Conservation (phyloP, 257 asterid genomes). For the Nicotiana knightiana region DNA sequence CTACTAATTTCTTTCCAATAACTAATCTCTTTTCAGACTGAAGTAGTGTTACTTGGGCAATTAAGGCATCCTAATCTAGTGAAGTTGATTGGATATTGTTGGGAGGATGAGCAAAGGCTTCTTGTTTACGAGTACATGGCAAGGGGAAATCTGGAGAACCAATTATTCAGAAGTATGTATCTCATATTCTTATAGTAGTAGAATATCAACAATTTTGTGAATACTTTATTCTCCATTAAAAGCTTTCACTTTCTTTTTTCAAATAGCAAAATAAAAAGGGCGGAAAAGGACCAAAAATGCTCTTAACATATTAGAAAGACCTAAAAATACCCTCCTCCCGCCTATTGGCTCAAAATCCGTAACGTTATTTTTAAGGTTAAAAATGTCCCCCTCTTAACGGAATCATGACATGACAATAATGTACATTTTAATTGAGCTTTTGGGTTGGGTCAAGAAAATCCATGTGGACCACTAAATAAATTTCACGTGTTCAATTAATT, state of each 20-base stretch:
- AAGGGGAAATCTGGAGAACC: conserved; percentile 8
- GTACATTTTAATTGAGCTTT: too few relatives aligned
- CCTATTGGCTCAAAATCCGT: too few relatives aligned
- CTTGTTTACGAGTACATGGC: conserved; percentile 19
- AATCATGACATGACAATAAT: too few relatives aligned
- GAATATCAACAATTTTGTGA: background rate
- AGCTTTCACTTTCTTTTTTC: background rate
- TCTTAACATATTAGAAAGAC: too few relatives aligned
- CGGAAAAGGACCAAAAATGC: too few relatives aligned
- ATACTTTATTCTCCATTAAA: background rate
- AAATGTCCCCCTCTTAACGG: too few relatives aligned
- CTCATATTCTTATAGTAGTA: background rate
- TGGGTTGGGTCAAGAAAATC: too few relatives aligned
- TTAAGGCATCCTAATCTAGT: conserved; percentile 11
- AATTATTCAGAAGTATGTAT: conserved; percentile 10
- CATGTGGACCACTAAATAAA: too few relatives aligned
- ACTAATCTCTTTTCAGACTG: background rate
- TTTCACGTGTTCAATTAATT: too few relatives aligned
- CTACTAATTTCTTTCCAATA: background rate
- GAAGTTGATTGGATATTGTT: conserved; percentile 13
- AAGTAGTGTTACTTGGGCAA: conserved; percentile 18
- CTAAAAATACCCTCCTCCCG: too few relatives aligned
- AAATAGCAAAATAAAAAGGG: too few relatives aligned
- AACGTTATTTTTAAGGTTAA: too few relatives aligned
- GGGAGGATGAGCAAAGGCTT: conserved; percentile 14